Evolutionary conservation across 495 filamentous ascomycete genomes (phyloP), one percentile per base, ranked within the genome.

Genomic region (Astrocystis sublimbata): DNA sequence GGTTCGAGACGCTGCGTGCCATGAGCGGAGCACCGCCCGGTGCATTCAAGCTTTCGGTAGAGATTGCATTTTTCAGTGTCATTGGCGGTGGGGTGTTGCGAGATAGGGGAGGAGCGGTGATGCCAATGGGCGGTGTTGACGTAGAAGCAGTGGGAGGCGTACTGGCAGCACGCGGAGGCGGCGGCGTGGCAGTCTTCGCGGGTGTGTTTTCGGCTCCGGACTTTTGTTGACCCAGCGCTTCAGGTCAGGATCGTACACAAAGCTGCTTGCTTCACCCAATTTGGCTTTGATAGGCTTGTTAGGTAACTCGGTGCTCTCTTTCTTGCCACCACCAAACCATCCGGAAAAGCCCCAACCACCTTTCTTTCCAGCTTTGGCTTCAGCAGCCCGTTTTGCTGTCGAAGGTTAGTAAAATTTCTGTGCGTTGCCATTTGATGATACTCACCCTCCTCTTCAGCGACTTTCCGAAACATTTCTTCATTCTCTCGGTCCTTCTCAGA

Each of bases 171-270:
- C 74, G 73, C 43, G 81, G 83, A 7, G 83, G 83, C 0, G 83
- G 83, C 0, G 82, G 79, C 0, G 81, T 78, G 13, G 74, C 69
- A 42, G 77, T 74, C 47, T 83, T 82, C 36, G 75, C 68, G 50
- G 69, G 71, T 26, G 73, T 73, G 26, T 79, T 78, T 46, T 82
- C 80, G n/a, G 78, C 73, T 17, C 86, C 78, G 15, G 86, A 88
- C 71, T 97, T 97, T 97, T 97, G 75, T 99, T 97, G 75, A 99
- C 85, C 96, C 96, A 99, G 70, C 93, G 91, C 81, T 96, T 96
- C 57, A 96, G 81, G 21, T 96, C 90, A 4, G 90, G 88, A 73
- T 99, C 96, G 64, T 93, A 99, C 65, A 92, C 89, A 76, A 99
- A 98, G 12, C 86, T 90, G 69, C 83, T 94, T 66, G 94, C 89